Evolutionary conservation across 208 protist species (phyloP).

Genomic region (Leishmania amazonensis): DNA sequence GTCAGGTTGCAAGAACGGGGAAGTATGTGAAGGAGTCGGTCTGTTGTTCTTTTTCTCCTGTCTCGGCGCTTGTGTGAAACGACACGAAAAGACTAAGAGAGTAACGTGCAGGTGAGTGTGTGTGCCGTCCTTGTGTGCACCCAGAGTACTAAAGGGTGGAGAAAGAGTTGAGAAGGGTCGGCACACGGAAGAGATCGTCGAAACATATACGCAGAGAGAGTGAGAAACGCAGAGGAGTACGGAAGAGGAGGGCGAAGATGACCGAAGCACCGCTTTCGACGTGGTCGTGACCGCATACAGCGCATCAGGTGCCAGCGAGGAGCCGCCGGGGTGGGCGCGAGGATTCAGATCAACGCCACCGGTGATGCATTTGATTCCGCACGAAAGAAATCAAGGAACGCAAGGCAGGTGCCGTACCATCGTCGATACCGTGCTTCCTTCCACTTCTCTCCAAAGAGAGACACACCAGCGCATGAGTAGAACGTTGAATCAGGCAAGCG

Average conservation of each 20-base stretch:
- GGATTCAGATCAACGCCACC: background rate
- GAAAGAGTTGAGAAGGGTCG: background rate
- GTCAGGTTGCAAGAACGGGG: constrained; percentile 9
- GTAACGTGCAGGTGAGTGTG: background rate
- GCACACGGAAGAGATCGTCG: background rate
- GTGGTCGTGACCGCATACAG: background rate
- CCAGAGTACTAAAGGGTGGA: background rate
- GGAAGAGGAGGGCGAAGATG: background rate
- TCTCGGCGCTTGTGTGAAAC: background rate
- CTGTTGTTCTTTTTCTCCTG: background rate
- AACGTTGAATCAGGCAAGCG: background rate
- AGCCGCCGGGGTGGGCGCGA: background rate
- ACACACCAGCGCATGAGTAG: background rate
- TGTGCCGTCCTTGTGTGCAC: constrained; percentile 1
- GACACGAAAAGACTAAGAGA: background rate
- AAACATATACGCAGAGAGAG: background rate
- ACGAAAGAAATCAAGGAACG: background rate
- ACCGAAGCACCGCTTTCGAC: background rate
- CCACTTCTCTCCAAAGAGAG: background rate
- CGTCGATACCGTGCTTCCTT: background rate
- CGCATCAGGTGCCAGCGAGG: background rate
- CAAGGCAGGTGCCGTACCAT: background rate
- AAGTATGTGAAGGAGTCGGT: constrained; percentile 5
- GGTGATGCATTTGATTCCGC: background rate
- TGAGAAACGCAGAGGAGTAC: background rate